Conservation (phyloP, 202 grass and related monocot species). For the Panicum hallii region DNA sequence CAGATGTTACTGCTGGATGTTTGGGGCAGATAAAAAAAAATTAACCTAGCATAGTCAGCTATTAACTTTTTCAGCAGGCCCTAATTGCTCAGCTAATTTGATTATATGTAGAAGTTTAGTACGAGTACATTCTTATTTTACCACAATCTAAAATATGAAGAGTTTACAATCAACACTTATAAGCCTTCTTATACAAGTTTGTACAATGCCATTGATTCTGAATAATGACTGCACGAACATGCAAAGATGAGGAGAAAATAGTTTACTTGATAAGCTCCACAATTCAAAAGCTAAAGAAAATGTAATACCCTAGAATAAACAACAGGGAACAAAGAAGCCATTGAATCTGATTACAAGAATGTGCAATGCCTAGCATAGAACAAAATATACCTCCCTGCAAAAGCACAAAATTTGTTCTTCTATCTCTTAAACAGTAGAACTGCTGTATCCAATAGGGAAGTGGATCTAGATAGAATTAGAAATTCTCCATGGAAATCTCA, state of each 20-base stretch:
- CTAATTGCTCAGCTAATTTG: slow-evolving; percentile 15
- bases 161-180: slow-evolving; percentile 4
- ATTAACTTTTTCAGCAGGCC: background rate
- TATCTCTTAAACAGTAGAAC: background rate
- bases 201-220: background rate
- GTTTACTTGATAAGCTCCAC: background rate
- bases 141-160: background rate
- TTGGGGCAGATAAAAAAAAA: background rate
- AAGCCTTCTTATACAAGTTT: background rate
- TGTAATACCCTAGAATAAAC: background rate
- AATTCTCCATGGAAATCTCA: background rate
- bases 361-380: background rate
- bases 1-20: background rate
- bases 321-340: background rate
- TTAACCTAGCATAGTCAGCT: slow-evolving; percentile 8
- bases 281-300: background rate
- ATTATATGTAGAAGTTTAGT: background rate
- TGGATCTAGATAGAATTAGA: background rate
- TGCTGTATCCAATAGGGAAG: background rate
- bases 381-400: background rate
- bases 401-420: background rate
- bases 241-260: background rate
- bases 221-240: slow-evolving; percentile 14
- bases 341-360: background rate
- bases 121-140: slow-evolving; percentile 1